Conservation (phyloP, 176 grass and related monocot genomes). For the Oryza longistaminata region DNA sequence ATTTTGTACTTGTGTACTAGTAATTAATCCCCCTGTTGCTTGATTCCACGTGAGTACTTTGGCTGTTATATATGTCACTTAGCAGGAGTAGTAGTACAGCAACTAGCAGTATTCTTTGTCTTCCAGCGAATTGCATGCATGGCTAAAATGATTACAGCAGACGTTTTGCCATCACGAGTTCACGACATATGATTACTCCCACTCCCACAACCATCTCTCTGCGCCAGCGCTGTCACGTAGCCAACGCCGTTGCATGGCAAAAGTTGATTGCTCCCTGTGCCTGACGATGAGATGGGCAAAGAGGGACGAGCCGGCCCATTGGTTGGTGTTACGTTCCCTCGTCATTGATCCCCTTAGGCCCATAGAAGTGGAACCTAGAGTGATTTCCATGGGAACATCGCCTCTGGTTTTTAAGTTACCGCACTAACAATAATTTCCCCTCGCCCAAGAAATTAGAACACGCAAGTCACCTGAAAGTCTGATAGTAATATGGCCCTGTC, state of each 20-base stretch:
- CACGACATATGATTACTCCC: slow-evolving; percentile 31
- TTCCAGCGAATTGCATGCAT: slow-evolving; percentile 2
- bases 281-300: neutral
- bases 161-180: slow-evolving; percentile 16
- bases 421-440: neutral
- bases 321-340: slow-evolving; percentile 34
- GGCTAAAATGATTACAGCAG: slow-evolving; percentile 38
- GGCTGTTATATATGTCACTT: neutral
- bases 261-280: neutral
- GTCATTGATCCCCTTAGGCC: neutral
- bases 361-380: slow-evolving; percentile 21
- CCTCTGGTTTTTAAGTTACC: neutral
- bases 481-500: too few species aligned
- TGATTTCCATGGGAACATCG: slow-evolving; percentile 7
- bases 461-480: too few species aligned
- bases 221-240: slow-evolving; percentile 33
- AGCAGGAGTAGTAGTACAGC: neutral
- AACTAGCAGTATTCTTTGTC: neutral
- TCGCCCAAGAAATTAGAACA: neutral
- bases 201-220: slow-evolving; percentile 27
- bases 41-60: neutral
- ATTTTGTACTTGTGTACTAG: neutral
- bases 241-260: slow-evolving; percentile 24
- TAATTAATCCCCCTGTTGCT: neutral
- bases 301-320: neutral